Base-by-base conservation (phyloP, 257 asterid species). In the Plectranthus barbatus region DNA sequence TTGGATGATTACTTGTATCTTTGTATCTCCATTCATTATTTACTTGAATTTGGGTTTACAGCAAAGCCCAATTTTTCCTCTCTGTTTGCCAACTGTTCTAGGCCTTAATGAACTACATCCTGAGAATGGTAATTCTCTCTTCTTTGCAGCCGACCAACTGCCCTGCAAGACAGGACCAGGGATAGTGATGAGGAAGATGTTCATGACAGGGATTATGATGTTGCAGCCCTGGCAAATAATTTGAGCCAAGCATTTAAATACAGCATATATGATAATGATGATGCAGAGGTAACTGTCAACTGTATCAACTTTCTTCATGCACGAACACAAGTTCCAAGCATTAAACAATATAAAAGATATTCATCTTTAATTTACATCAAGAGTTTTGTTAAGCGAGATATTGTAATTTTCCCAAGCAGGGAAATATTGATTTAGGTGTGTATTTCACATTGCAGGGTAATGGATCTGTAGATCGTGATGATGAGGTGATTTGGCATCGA, bases 111-210 rank as follows among this genome's bases (percentile, higher is more conserved):
- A 37, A 46, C 29, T 73, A 15, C 29, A 64, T 68, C 56, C 37
- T 13, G 42, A 48, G 40, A 26, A 23, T 47, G 50, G 33, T 68
- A 51, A 42, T 66, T 68, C 7, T 58, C 53, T 60, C 18, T 61
- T 58, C 52, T 77, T 60, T 75, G 81, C 85, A 91, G 98, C 77
- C 91, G 98, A 40, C 98, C 98, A 47, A 84, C 95, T 71, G 88
- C 95, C 57, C 74, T 88, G 72, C 95, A 81, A 19, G 95, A 91
- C 74, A 83, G 96, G 79, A 77, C 81, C 40, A 79, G 96, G 83
- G 98, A 91, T 64, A 88, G 96, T 73, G 98, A 91, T 24, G 98
- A 91, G 79, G 98, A 87, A 61, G 98, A 86, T 70, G 77, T 66
- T 64, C 96, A 86, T 66, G 95, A 88, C 74, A 81, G 94, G 73